Percentiles rank a stretch among this genome's conserved stretches.
These are phyloP conservation scores for Fusarium nodosum DNA, from an alignment of 2,329 filamentous ascomycete genomes.

Conservation along the genomic window DNA sequence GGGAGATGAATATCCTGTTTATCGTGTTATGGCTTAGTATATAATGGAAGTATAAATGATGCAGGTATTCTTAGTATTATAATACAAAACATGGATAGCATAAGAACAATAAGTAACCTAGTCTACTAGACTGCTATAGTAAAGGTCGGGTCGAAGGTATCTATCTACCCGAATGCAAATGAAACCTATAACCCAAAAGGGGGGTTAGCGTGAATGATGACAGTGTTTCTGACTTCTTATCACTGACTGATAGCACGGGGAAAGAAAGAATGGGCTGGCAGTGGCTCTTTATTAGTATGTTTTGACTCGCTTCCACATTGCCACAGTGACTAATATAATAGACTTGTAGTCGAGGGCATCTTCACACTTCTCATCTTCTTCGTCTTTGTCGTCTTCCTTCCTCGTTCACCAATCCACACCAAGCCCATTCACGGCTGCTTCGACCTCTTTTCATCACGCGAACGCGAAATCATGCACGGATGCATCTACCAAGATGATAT, in stretches of 20 bases:
- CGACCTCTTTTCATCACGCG: slow-evolving; percentile 38
- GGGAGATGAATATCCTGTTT: slow-evolving; percentile 51
- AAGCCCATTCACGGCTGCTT: slow-evolving; percentile 34
- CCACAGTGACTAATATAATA: not conserved
- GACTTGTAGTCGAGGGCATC: slow-evolving; percentile 24
- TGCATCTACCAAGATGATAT: slow-evolving; percentile 41
- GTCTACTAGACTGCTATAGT: too few relatives aligned
- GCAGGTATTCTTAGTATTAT: too few relatives aligned
- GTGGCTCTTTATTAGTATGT: not conserved
- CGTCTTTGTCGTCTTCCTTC: slow-evolving; percentile 31
- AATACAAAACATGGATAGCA: not conserved
- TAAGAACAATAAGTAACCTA: not conserved
- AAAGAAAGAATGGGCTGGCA: not conserved
- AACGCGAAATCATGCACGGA: slow-evolving; percentile 37
- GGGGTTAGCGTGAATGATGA: not conserved
- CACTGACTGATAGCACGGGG: not conserved
- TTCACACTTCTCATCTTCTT: slow-evolving; percentile 40
- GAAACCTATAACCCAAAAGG: not conserved
- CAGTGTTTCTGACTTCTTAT: not conserved
- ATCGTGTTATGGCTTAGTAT: slow-evolving; percentile 36
- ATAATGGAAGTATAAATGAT: too few relatives aligned
- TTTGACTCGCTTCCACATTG: accelerated
- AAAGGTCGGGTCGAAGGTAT: too few relatives aligned
- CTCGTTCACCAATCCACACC: slow-evolving; percentile 33
- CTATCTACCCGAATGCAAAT: too few relatives aligned